Conservation (phyloP, 768 basidiomycete species). For the Mycena galopus region DNA sequence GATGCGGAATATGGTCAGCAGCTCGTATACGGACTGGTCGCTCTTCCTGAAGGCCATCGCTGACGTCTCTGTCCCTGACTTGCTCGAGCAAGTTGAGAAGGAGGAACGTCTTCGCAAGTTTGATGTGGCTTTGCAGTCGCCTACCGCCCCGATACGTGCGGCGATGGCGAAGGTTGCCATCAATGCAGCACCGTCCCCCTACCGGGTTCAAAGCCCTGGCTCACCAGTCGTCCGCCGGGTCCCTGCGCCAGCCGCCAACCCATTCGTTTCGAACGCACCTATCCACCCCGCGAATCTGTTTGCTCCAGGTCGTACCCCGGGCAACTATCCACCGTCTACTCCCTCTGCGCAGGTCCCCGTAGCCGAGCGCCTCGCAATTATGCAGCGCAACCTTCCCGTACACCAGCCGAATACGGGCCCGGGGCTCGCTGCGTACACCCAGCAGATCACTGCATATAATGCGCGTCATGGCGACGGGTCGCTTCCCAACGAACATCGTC, state of each 20-base stretch:
- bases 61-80: background rate
- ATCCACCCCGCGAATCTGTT: background rate
- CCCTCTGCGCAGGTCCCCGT: background rate
- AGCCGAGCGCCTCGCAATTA: background rate
- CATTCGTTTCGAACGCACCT: background rate
- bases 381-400: background rate
- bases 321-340: background rate
- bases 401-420: conserved; percentile 36
- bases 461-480: background rate
- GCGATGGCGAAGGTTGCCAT: background rate
- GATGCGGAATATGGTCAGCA: background rate
- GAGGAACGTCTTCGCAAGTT: background rate
- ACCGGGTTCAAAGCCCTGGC: background rate
- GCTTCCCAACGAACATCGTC: conserved; percentile 37
- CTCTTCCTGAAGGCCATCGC: background rate
- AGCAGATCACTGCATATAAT: conserved; percentile 21
- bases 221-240: background rate
- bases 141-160: background rate
- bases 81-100: background rate
- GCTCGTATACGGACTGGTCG: background rate
- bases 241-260: background rate
- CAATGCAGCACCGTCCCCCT: background rate
- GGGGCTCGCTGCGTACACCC: conserved; percentile 28
- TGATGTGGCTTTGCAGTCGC: background rate
- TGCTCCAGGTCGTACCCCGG: background rate